A percentile compares a stretch with the other conserved stretches of the same genome.
Evolutionary conservation across 164 flowering plant genomes (phyloP).

Genomic region (Chloranthus sessilifolius): DNA sequence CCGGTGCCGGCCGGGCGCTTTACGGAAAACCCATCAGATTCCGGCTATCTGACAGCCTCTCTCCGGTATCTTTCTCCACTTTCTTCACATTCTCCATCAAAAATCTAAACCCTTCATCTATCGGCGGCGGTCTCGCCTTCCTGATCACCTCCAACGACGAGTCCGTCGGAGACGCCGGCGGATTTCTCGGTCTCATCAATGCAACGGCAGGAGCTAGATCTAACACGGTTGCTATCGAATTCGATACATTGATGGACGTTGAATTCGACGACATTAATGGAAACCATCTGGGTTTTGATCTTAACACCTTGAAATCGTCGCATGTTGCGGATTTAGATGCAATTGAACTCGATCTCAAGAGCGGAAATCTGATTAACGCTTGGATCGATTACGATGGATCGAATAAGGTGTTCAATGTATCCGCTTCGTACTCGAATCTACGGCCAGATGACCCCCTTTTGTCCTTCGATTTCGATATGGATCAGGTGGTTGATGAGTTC

Average conservation of each 20-base stretch:
- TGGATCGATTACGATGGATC: constrained; percentile 80
- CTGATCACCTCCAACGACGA: constrained; percentile 56
- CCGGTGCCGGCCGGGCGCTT: constrained; percentile 66
- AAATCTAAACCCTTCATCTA: constrained; percentile 77
- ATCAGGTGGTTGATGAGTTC: constrained; percentile 46
- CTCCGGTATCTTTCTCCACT: constrained; percentile 56
- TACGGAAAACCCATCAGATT: constrained; percentile 60
- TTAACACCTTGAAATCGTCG: constrained; percentile 60
- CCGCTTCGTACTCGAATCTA: constrained; percentile 63
- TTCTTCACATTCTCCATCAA: constrained; percentile 73
- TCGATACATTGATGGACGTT: constrained; percentile 90
- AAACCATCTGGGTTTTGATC: constrained; percentile 88
- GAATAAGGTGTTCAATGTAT: constrained; percentile 30
- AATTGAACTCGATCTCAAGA: constrained; percentile 56
- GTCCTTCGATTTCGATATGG: constrained; percentile 45
- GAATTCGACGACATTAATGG: constrained; percentile 81
- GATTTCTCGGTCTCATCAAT: constrained; percentile 47
- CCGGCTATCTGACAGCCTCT: constrained; percentile 25
- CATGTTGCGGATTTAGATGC: constrained; percentile 48
- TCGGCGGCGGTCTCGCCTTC: constrained; percentile 86
- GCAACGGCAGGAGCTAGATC: constrained; percentile 10
- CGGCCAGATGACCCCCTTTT: constrained; percentile 54
- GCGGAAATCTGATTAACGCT: constrained; percentile 66
- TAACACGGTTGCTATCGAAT: constrained; percentile 75
- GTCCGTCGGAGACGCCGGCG: constrained; percentile 65